Evolutionary conservation across 2,329 filamentous ascomycete genomes (phyloP).

Genomic region (Aspergillus sp.): DNA sequence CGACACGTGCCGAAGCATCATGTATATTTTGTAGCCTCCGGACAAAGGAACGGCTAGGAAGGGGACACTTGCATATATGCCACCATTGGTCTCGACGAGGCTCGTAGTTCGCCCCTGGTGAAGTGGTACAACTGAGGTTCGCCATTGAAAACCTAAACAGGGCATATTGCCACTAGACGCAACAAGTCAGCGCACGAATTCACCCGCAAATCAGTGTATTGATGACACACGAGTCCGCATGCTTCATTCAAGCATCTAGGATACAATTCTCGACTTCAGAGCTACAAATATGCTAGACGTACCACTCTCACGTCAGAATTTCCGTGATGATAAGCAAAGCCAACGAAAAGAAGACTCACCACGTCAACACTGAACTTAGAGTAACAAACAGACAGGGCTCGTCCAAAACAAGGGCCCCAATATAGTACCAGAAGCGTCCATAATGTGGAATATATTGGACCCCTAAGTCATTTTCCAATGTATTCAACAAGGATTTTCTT

Average conservation of each 20-base stretch:
- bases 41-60: no score
- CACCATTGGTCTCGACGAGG: no score
- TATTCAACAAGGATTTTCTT: neutral
- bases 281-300: neutral
- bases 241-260: constrained; percentile 7
- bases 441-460: constrained; percentile 4
- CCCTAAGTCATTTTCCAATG: constrained; percentile 4
- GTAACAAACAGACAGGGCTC: constrained; percentile 3
- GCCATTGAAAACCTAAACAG: constrained; percentile 1
- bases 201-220: constrained; percentile 2
- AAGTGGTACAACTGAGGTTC: constrained; percentile 4
- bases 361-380: constrained; percentile 1
- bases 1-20: no score
- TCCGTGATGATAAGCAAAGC: constrained; percentile 5
- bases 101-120: neutral
- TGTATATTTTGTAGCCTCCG: no score
- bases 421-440: constrained; percentile 4
- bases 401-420: constrained; percentile 6
- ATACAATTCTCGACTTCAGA: constrained; percentile 6
- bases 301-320: neutral
- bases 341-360: constrained; percentile 5
- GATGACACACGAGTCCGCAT: constrained; percentile 2
- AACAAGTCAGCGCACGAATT: constrained; percentile 5
- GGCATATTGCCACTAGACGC: constrained; percentile 5
- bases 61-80: no score